Evolutionary conservation across 2,329 filamentous ascomycete species (phyloP), one percentile per base, ranked within the genome.

Genomic region (Dothistroma septosporum): DNA sequence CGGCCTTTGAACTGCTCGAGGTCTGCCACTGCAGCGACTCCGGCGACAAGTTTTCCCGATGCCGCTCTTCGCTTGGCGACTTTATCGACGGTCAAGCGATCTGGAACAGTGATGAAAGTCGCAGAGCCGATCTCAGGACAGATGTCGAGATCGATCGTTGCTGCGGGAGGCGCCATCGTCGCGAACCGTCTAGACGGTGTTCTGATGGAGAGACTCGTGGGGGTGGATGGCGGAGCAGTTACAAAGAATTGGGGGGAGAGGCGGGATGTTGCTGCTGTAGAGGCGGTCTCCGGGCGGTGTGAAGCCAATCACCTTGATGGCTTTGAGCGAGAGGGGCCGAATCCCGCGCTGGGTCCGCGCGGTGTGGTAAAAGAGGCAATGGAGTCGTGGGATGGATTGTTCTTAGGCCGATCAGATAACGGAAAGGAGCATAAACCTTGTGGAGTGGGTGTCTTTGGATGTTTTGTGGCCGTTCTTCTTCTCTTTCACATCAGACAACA

Each of bases 1-100:
- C 68, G 61, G 56, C 86, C 86, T 77, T 94, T 94, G 77, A 95
- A 97, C 80, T 89, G 86, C 69, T 92, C 88, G 74, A 90, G 90
- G 75, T 88, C 87, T 2, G 89, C 87, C 55, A 84, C 82, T 10
- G 91, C 90, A 33, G 92, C 93, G 52, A 91, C 84, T 41, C 89
- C 89, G 19, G 87, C 90, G 64, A 89, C 81, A 44, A 94, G 80
- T 69, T 85, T 86, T 2, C 88, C 88, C n/a, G 85, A 83, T 70
- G 88, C 90, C 63, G 82, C 83, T 53, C 93, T 84, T 67, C 88
- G 82, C 44, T 84, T 85, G 57, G 83, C 75, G 59, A 96, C 85
- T 62, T 85, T 85, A 67, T 87, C 83, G 72, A 91, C 74, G 32
- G 85, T 87, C 70, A 91, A 78, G 32, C 79, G 78, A 57, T 79